Evolutionary conservation across 345 rosid genomes (phyloP), one percentile per base, ranked within the genome.

Genomic region (Turnera subulata): DNA sequence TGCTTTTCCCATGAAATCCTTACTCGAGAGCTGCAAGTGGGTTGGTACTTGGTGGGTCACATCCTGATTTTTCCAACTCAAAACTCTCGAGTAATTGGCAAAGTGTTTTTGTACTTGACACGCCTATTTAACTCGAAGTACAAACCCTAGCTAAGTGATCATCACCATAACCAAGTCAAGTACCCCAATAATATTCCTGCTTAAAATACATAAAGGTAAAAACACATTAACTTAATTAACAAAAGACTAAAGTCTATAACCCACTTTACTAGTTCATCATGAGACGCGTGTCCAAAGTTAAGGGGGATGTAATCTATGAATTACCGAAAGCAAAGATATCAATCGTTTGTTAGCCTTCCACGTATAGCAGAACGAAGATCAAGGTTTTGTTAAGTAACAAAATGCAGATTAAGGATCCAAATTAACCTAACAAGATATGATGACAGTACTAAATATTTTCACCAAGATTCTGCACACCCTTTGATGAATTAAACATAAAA

Each of bases 1-100:
- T 65, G 22, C 68, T 65, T 71, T 67, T 71, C 73, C 71, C 53
- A 53, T 53, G 73, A 68, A 38, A 8, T 69, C 68, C 72, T 68
- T 29, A 40, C 68, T 73, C 61, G 11, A 47, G 15, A 42, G 32
- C 50, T 62, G 45, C 69, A 50, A 69, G 65, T 70, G 76, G 68
- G 60, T 37, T 12, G n/a, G n/a, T n/a, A n/a, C n/a, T n/a, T n/a
- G n/a, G 71, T 33, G 77, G 82, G 66, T 42, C 43, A 56, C 58
- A 21, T 46, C 42, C 39, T 12, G 18, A 51, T 55, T 74, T n/a
- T 66, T 52, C 67, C 64, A 58, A 70, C 73, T 67, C 76, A 50
- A 75, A 26, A 46, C 7, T 42, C 35, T 29, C 35, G n/a, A 29
- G 5, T 29, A 4, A 4, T 29, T 29, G 35, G 8, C 35, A 35